Conservation (phyloP, 345 rosid genomes). For the Gossypioides kirkii region DNA sequence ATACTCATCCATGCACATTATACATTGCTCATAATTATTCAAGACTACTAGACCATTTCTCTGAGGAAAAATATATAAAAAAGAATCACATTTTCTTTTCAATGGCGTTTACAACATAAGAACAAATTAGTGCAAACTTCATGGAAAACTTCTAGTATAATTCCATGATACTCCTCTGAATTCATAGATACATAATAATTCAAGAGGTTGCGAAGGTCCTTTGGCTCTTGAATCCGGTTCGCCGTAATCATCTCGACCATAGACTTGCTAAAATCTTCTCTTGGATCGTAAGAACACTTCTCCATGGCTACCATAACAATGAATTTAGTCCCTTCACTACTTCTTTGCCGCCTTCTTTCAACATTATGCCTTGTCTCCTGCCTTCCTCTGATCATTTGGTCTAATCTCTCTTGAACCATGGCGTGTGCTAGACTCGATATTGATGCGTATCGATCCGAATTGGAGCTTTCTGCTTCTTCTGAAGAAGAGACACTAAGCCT, state of each 20-base stretch:
- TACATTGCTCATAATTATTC: background rate
- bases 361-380: constrained; percentile 2
- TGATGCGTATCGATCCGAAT: constrained; percentile 39
- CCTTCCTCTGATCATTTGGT: constrained; percentile 11
- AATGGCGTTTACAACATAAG: constrained; percentile 42
- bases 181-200: constrained; percentile 82
- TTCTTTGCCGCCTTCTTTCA: constrained; percentile 5
- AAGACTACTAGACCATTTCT: background rate
- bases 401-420: constrained; percentile 31
- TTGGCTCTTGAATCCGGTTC: constrained; percentile 52
- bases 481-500: constrained; percentile 75
- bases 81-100: constrained; percentile 13
- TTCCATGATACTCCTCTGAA: constrained; percentile 47
- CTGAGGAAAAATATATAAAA: background rate
- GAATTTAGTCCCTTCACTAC: constrained; percentile 35
- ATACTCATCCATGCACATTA: background rate
- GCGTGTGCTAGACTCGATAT: constrained; percentile 82
- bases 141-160: constrained; percentile 69
- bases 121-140: constrained; percentile 75
- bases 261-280: constrained; percentile 73
- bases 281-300: constrained; percentile 66
- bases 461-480: constrained; percentile 40
- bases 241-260: constrained; percentile 74
- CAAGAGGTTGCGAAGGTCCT: constrained; percentile 71
- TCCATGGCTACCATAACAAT: constrained; percentile 88